Conservation (phyloP, 2,329 filamentous ascomycete genomes). For the Verticillium tricorpus region DNA sequence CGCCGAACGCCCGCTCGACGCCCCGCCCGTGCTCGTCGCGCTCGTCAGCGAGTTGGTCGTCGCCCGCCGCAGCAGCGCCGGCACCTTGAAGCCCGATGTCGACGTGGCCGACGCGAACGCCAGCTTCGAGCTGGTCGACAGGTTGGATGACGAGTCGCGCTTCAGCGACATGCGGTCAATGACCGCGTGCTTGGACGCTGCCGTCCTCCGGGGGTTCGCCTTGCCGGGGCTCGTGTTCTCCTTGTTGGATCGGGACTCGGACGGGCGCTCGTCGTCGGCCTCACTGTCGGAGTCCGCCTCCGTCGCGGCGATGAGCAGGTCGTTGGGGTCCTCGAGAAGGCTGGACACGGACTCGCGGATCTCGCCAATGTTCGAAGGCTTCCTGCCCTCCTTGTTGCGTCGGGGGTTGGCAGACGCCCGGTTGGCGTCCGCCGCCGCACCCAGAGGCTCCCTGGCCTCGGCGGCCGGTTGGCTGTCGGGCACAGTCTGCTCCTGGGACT, state of each 20-base stretch:
- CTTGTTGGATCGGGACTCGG: conserved; percentile 34
- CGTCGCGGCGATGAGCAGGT: conserved; percentile 43
- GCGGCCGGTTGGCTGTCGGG: conserved; percentile 47
- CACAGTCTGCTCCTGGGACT: conserved; percentile 26
- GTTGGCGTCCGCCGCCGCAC: conserved; percentile 31
- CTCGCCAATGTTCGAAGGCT: conserved; percentile 71
- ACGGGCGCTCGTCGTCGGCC: conserved; percentile 35
- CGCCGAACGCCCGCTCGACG: conserved; percentile 5
- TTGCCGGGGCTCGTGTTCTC: conserved; percentile 36
- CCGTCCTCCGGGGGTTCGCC: conserved; percentile 28
- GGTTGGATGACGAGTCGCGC: conserved; percentile 41
- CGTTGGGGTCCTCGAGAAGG: conserved; percentile 66
- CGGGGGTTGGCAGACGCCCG: conserved; percentile 58
- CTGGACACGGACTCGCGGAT: conserved; percentile 80
- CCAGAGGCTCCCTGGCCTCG: conserved; percentile 25
- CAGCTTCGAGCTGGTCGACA: conserved; percentile 35
- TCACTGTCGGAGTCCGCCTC: conserved; percentile 48
- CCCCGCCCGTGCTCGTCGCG: conserved; percentile 22
- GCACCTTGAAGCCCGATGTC: conserved; percentile 56
- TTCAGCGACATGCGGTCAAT: conserved; percentile 73
- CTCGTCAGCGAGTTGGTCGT: conserved; percentile 60
- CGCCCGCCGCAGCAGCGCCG: conserved; percentile 66
- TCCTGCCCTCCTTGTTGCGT: conserved; percentile 57
- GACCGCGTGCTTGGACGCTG: conserved; percentile 36
- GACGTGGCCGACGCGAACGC: conserved; percentile 49